Conservation (phyloP, 2,329 filamentous ascomycete genomes). For the Exophiala oligosperma region DNA sequence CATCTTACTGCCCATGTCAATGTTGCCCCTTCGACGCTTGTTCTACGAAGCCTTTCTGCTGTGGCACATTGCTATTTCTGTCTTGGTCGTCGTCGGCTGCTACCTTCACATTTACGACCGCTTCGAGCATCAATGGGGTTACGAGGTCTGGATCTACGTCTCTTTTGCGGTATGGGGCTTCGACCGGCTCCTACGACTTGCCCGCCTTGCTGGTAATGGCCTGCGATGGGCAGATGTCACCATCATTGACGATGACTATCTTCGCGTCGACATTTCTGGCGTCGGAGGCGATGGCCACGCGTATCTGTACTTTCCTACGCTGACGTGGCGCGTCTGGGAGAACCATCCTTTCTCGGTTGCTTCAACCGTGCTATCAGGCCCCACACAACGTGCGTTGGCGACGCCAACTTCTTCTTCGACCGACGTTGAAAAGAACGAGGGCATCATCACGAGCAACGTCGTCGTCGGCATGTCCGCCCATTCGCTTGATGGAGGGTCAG, state of each 20-base stretch:
- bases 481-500: background rate
- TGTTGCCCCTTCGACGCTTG: conserved; percentile 31
- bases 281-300: conserved; percentile 32
- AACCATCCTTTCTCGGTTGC: conserved; percentile 33
- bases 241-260: conserved; percentile 20
- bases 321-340: conserved; percentile 17
- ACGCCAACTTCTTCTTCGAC: background rate
- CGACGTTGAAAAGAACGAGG: background rate
- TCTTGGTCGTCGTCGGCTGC: conserved; percentile 34
- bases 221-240: background rate
- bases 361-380: conserved; percentile 40
- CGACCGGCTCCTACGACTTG: conserved; percentile 46
- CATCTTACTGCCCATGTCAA: conserved; percentile 32
- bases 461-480: background rate
- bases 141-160: conserved; percentile 50
- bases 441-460: background rate
- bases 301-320: conserved; percentile 17
- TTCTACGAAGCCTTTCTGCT: conserved; percentile 40
- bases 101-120: conserved; percentile 42
- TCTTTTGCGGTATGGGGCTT: conserved; percentile 47
- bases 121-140: conserved; percentile 45
- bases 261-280: conserved; percentile 8
- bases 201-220: conserved; percentile 40
- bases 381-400: conserved; percentile 18
- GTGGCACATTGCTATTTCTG: conserved; percentile 34